Conservation (phyloP, 331 rosid species). For the Quercus phellos region DNA sequence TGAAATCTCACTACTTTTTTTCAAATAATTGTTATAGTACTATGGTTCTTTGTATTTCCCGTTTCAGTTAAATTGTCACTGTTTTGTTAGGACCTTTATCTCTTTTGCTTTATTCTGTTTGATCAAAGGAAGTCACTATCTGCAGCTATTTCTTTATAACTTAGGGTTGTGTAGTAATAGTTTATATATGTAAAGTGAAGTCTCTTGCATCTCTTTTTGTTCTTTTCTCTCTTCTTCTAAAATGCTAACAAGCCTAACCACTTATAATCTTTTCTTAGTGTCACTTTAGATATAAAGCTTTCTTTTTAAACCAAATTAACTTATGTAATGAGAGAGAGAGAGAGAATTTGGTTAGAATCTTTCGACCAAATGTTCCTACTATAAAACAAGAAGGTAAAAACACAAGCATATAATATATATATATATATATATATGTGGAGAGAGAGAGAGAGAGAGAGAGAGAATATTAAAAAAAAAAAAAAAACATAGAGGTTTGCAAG, state of each 20-base stretch:
- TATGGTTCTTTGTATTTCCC: constrained; percentile 10
- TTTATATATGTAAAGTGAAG: too few species aligned
- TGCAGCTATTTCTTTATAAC: constrained; percentile 13
- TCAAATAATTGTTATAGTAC: constrained; percentile 11
- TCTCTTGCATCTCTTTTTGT: neutral
- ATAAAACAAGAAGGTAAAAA: constrained; percentile 34
- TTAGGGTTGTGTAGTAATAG: neutral
- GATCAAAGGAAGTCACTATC: constrained; percentile 16
- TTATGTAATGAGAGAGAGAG: neutral
- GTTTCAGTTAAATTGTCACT: constrained; percentile 13
- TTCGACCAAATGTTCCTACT: constrained; percentile 5
- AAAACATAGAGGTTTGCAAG: constrained; percentile 10
- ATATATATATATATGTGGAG: neutral
- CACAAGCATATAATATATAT: constrained; percentile 5
- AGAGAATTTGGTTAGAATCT: constrained; percentile 29
- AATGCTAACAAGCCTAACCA: constrained; percentile 6
- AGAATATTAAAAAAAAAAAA: constrained; percentile 43
- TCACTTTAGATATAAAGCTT: neutral
- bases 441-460: neutral
- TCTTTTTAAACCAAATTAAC: neutral
- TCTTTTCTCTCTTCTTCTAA: constrained; percentile 9
- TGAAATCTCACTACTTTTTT: neutral
- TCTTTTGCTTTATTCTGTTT: constrained; percentile 28
- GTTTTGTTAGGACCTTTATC: constrained; percentile 7
- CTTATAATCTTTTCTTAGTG: neutral